Base-by-base conservation (phyloP, 1,139 yeast species). In the Trichomonascaceae sp. region DNA sequence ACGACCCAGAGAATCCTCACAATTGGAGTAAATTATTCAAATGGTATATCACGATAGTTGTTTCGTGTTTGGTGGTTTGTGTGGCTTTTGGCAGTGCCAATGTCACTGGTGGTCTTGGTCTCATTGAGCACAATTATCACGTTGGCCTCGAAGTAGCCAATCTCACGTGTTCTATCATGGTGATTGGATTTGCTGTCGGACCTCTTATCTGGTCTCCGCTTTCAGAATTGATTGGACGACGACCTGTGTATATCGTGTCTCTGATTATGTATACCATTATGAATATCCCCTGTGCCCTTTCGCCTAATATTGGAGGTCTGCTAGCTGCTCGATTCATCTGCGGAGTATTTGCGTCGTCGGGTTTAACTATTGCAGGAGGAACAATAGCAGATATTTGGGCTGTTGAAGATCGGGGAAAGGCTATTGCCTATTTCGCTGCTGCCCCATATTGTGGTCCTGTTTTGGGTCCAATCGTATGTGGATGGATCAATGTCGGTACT, bases 381-480 rank as follows among this genome's bases (percentile, higher is more conserved):
- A 85, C 96, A 47, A 80, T 90, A 59, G 95, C 95, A 52, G 97
- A 90, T 72, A 80, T 90, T 74, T 82, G 83, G 76, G 86, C 86
- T 55, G 78, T 82, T 47, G 87, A 83, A 62, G 82, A 90, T 1
- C 80, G 96, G 74, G 96, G 96, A 61, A 80, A 84, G 65, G 96
- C 96, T 38, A 89, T 89, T 71, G 95, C 96, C 0, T 85, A 85
- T 63, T 90, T 89, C 68, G 89, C 95, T 36, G 89, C 89, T 65
- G 91, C 95, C 55, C 97, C 97, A 3, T 89, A 89, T 70, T 84
- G 93, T 53, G 96, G 96, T 50, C 96, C 97, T 0, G 95, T 87
- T 41, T 72, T 89, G 52, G 96, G 96, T 41, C 96, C 95, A n/a
- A 72, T 90, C 53, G 89, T 87, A 46, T 86, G 88, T 66, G 96